These are phyloP conservation scores for Phytopythium mirpurense DNA, from an alignment of 352 stramenopile species.

Conservation along the genomic window DNA sequence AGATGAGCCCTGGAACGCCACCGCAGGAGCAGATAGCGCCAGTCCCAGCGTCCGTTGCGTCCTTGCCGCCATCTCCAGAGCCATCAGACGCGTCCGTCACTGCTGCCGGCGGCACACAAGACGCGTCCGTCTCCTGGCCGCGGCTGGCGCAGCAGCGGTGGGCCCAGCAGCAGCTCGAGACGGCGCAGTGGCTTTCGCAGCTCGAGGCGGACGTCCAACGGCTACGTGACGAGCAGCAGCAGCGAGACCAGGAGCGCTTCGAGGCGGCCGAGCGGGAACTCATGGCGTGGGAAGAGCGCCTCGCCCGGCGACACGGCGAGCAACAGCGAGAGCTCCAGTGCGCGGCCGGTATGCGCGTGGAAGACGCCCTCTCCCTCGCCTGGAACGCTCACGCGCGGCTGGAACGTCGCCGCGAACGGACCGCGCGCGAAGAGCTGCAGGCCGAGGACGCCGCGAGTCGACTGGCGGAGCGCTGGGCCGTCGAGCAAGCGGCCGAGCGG, in stretches of 20 bases:
- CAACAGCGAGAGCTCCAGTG: constrained; percentile 11
- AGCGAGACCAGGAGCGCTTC: not conserved
- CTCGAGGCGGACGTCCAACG: constrained; percentile 7
- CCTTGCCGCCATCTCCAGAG: not conserved
- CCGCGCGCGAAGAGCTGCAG: constrained; percentile 11
- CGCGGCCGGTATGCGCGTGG: constrained; percentile 4
- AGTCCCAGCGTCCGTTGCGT: not conserved
- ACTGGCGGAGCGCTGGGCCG: not conserved
- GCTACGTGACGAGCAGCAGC: not conserved
- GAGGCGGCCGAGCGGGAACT: constrained; percentile 12
- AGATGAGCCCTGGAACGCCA: no score
- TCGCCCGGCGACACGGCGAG: constrained; percentile 5
- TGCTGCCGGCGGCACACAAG: no score
- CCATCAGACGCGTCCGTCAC: no score
- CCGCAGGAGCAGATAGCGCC: not conserved
- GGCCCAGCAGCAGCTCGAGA: constrained; percentile 11
- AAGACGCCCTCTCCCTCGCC: constrained; percentile 15
- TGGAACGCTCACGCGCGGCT: constrained; percentile 3
- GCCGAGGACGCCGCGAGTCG: constrained; percentile 8
- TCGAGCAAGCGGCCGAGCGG: not conserved
- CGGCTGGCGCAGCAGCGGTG: not conserved
- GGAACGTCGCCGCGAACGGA: not conserved
- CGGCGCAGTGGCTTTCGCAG: constrained; percentile 8
- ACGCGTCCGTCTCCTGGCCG: not conserved
- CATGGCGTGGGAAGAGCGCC: constrained; percentile 15